Percentiles rank a stretch among this genome's conserved stretches.
Evolutionary conservation across 2,329 filamentous ascomycete genomes (phyloP).

Genomic region (Rhinocladiella mackenziei): DNA sequence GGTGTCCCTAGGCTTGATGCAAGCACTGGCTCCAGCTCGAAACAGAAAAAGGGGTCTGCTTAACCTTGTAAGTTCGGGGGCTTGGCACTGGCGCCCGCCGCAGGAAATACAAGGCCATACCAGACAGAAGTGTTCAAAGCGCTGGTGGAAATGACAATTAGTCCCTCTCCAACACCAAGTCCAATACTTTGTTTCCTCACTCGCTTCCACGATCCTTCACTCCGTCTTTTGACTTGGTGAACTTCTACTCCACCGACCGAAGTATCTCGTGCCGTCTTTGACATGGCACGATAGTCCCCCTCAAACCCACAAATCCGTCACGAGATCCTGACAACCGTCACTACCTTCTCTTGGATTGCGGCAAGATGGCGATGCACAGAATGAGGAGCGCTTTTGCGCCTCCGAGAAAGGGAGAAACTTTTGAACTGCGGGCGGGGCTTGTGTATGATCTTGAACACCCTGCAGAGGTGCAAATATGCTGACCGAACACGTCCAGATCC

Average conservation of each 20-base stretch:
- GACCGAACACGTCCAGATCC: slow-evolving; percentile 55
- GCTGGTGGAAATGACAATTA: too few species aligned
- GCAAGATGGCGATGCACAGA: slow-evolving; percentile 84
- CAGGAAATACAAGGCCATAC: too few species aligned
- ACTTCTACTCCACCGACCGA: background rate
- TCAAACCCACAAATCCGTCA: slow-evolving; percentile 1
- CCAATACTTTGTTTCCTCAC: too few species aligned
- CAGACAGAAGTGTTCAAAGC: too few species aligned
- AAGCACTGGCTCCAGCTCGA: too few species aligned
- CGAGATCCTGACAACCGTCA: slow-evolving; percentile 5
- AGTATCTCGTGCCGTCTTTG: background rate
- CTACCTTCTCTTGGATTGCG: slow-evolving; percentile 2
- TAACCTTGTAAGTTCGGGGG: too few species aligned
- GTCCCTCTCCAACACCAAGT: too few species aligned
- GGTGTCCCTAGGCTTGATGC: too few species aligned
- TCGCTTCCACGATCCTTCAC: too few species aligned
- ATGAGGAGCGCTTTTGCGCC: slow-evolving; percentile 90
- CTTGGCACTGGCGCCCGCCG: too few species aligned
- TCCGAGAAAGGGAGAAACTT: slow-evolving; percentile 95
- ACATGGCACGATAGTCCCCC: slow-evolving; percentile 23
- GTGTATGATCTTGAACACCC: slow-evolving; percentile 50
- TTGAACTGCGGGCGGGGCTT: slow-evolving; percentile 89
- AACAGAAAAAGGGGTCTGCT: too few species aligned
- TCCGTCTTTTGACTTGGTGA: too few species aligned
- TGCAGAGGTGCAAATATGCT: slow-evolving; percentile 34